phyloP scores from a whole-genome alignment of 2,329 filamentous ascomycete genomes.

The Arthroderma sp. region DNA sequence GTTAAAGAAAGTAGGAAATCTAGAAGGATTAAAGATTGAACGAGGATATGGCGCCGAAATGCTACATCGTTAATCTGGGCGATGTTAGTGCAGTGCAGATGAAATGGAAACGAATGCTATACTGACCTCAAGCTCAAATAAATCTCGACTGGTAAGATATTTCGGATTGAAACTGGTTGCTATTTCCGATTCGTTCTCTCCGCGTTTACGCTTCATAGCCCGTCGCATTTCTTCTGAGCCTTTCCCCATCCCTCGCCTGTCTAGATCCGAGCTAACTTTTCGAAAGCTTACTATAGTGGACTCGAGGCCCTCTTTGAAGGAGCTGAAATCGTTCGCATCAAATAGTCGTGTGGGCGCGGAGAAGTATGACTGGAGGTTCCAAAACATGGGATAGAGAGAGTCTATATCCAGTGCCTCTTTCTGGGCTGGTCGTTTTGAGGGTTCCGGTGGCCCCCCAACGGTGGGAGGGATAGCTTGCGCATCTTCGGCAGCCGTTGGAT shows the following conservation, averaged over 20 bases:
- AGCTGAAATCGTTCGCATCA: constrained; percentile 50
- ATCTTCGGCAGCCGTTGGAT: constrained; percentile 2
- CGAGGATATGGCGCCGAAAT: constrained; percentile 84
- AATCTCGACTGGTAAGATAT: constrained; percentile 90
- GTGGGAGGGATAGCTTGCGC: constrained; percentile 18
- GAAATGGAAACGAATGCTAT: not conserved
- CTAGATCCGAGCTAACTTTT: constrained; percentile 51
- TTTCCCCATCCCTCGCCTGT: constrained; percentile 48
- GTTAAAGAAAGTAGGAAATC: constrained; percentile 92
- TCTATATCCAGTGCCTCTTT: constrained; percentile 50
- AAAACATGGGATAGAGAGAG: constrained; percentile 78
- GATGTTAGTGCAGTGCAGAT: not conserved
- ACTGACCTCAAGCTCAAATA: constrained; percentile 82
- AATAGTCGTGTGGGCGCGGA: constrained; percentile 81
- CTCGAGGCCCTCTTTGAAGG: constrained; percentile 51
- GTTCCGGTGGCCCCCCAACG: not conserved
- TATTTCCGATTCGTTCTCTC: constrained; percentile 47
- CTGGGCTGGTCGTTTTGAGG: not conserved
- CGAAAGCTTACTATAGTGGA: constrained; percentile 64
- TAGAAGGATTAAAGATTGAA: constrained; percentile 86
- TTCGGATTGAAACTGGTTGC: constrained; percentile 84
- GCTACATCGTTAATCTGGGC: constrained; percentile 75
- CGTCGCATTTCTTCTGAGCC: constrained; percentile 50
- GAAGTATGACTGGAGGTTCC: constrained; percentile 83
- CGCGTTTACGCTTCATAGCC: constrained; percentile 57